Base-by-base conservation (phyloP, 1,284 basidiomycete genomes). In the Abortiporus biennis region DNA sequence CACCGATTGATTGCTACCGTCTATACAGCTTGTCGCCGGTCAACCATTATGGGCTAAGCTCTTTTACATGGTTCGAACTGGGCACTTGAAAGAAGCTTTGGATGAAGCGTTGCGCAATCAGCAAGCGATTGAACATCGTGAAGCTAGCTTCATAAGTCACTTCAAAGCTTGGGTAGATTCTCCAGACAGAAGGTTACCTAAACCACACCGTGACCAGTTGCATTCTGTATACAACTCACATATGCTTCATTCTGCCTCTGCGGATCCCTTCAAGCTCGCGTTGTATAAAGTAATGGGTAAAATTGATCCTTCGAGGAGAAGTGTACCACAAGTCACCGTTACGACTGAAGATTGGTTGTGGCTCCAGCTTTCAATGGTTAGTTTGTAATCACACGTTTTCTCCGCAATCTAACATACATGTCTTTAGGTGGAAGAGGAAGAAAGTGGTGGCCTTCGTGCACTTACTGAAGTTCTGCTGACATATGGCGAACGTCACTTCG, bases 311-410 rank as follows among this genome's bases (percentile, higher is more conserved):
- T 66, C 78, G 4, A 75, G 91, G 42, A 78, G 92, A 46, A 88
- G 82, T 52, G 85, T 94, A 1, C 76, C 80, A 6, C 78, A 86
- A 37, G 90, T 98, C 4, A 96, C 92, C 1, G 76, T 79, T 13
- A 95, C 91, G 5, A 95, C 92, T 3, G 95, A 98, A 59, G 95
- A 98, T 63, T 99, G 96, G 95, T 72, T 98, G 27, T 99, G 95
- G 95, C 81, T 96, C 69, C 95, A 99, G 68, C 76, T 99, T 15
- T 76, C 81, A 13, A 85, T 98, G 85, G 82, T 78, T 39, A 16
- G 62, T 49, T 22, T n/a, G 35, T 21, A 34, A 39, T 30, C 11
- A 21, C 35, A 36, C 17, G 3, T 12, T 9, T 37, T 23, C 9
- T 37, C 32, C 9, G 39, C 27, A 19, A 27, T 33, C 27, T 27